These are phyloP conservation scores for Cutaneotrichosporon mucoides DNA, from an alignment of 1,284 basidiomycete species.

Conservation along the genomic window DNA sequence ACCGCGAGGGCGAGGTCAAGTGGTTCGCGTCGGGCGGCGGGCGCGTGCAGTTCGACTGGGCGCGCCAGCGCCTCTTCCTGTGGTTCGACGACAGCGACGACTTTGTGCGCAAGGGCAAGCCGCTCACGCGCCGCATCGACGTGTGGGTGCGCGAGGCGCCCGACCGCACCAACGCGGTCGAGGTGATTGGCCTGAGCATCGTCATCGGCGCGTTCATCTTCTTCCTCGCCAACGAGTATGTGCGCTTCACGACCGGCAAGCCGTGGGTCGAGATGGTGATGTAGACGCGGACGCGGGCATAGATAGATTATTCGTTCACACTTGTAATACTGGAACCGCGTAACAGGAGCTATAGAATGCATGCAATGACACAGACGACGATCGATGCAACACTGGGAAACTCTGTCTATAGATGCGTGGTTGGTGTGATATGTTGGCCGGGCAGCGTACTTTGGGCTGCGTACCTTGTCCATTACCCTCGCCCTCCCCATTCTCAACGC, in stretches of 20 bases:
- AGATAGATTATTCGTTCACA: no score
- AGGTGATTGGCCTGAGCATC: background rate
- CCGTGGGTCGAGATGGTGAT: conserved; percentile 1
- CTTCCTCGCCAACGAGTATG: conserved; percentile 9
- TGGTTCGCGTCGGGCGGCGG: conserved; percentile 29
- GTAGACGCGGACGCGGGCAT: conserved; percentile 47
- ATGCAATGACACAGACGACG: conserved; percentile 1
- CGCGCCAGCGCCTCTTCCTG: conserved; percentile 32
- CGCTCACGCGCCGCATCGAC: conserved; percentile 28
- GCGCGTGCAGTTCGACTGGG: conserved; percentile 28
- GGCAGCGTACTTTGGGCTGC: no score
- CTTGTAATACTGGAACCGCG: no score
- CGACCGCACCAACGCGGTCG: background rate
- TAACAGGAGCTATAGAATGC: background rate
- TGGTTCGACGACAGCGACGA: conserved; percentile 36
- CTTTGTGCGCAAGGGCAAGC: background rate
- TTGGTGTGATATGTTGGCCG: no score
- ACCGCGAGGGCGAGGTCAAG: conserved; percentile 18
- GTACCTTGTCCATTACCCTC: no score
- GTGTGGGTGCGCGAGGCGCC: conserved; percentile 29
- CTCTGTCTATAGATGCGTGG: background rate
- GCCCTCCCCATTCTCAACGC: no score
- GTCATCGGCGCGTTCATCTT: background rate
- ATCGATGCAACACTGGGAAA: no score
- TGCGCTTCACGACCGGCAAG: conserved; percentile 2